phyloP scores from a whole-genome alignment of 1,284 basidiomycete genomes.

The Boletus semigastroideus region DNA sequence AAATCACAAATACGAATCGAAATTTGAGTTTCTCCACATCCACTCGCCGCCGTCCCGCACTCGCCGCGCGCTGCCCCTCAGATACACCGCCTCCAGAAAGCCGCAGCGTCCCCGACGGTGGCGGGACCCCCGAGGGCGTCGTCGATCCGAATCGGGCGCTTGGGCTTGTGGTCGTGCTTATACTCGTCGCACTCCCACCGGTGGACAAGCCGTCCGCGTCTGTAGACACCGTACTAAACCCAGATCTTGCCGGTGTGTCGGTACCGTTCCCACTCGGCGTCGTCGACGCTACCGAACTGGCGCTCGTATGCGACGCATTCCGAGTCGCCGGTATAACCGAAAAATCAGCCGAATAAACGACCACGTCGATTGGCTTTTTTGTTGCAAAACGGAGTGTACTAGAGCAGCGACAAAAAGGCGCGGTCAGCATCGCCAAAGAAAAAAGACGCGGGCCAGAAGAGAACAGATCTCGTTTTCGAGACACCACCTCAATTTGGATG shows the following conservation, averaged over 20 bases:
- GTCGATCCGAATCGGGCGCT: slow-evolving; percentile 15
- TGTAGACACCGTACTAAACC: slow-evolving; percentile 1
- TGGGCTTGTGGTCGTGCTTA: neutral
- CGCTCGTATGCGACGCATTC: slow-evolving; percentile 5
- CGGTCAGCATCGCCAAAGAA: neutral
- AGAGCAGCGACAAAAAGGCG: neutral
- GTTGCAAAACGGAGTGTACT: slow-evolving; percentile 37
- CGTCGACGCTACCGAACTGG: neutral
- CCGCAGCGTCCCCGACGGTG: slow-evolving; percentile 19
- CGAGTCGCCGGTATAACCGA: slow-evolving; percentile 19
- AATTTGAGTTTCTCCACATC: slow-evolving; percentile 50
- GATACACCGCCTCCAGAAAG: neutral
- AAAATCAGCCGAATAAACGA: slow-evolving; percentile 42
- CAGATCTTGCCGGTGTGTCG: neutral
- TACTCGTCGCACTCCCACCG: neutral
- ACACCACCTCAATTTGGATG: slow-evolving; percentile 2
- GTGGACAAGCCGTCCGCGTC: neutral
- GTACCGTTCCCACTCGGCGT: slow-evolving; percentile 5
- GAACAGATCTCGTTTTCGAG: slow-evolving; percentile 2
- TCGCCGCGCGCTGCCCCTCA: slow-evolving; percentile 16
- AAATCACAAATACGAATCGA: slow-evolving; percentile 51
- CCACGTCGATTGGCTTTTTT: slow-evolving; percentile 15
- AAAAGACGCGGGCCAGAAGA: neutral
- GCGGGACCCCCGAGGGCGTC: slow-evolving; percentile 17
- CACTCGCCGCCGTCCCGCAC: slow-evolving; percentile 26